Conservation (phyloP, 495 filamentous ascomycete species). For the Aspergillus affinis region DNA sequence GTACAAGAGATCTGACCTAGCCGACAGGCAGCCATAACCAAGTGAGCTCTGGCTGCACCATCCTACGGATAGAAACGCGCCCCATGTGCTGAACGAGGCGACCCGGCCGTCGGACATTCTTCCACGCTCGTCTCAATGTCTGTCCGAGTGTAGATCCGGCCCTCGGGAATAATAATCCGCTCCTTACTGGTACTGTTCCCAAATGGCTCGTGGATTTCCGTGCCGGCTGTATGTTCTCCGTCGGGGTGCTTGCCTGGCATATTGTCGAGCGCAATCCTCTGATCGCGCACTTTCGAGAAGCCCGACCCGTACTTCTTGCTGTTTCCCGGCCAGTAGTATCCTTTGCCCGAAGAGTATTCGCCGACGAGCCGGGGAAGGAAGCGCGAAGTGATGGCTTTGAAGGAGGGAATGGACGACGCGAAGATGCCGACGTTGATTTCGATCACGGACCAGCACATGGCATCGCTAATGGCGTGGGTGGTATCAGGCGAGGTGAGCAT, state of each 20-base stretch:
- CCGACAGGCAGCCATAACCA: no score
- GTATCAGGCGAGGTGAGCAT: conserved; percentile 37
- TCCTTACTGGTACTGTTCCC: conserved; percentile 31
- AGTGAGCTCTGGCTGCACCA: no score
- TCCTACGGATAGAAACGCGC: conserved; percentile 23
- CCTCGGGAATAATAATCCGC: conserved; percentile 36
- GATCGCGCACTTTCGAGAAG: conserved; percentile 33
- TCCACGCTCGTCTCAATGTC: conserved; percentile 42
- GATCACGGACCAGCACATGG: conserved; percentile 48
- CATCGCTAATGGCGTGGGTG: conserved; percentile 40
- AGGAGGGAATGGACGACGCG: conserved; percentile 41
- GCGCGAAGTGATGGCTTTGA: conserved; percentile 43
- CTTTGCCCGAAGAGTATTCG: conserved; percentile 35
- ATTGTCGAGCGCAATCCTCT: conserved; percentile 22
- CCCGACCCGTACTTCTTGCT: conserved; percentile 27
- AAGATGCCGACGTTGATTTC: conserved; percentile 46
- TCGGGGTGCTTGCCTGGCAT: conserved; percentile 12
- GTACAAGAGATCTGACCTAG: no score
- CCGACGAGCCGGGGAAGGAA: conserved; percentile 41
- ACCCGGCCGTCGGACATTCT: conserved; percentile 41
- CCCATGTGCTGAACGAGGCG: conserved; percentile 38
- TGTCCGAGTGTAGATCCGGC: conserved; percentile 38
- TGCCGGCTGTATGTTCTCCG: conserved; percentile 22
- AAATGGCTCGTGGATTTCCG: conserved; percentile 22
- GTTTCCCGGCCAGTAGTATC: conserved; percentile 30